Percentiles rank a stretch among this genome's conserved stretches.
These are phyloP conservation scores for Neurospora tetraspora DNA, from an alignment of 495 filamentous ascomycete genomes.

Conservation along the genomic window DNA sequence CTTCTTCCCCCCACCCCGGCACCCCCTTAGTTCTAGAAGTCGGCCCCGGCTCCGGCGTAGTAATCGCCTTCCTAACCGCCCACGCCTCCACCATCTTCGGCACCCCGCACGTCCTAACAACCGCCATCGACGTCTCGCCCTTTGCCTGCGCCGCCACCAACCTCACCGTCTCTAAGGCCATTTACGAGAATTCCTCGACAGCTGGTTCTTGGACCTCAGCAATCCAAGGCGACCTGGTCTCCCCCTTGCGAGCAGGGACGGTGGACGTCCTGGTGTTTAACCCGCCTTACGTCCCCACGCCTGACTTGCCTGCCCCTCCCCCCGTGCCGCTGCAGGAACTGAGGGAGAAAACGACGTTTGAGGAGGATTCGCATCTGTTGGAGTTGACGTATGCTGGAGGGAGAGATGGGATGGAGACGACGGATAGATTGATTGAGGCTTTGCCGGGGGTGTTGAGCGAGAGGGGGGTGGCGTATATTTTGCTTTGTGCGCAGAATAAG, in stretches of 20 bases:
- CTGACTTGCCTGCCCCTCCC: slow-evolving; percentile 46
- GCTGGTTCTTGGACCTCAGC: slow-evolving; percentile 13
- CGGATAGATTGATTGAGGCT: slow-evolving; percentile 59
- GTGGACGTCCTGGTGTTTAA: slow-evolving; percentile 92
- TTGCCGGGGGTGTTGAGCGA: slow-evolving; percentile 53
- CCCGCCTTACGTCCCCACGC: slow-evolving; percentile 88
- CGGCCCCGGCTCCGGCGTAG: slow-evolving; percentile 82
- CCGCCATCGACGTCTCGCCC: slow-evolving; percentile 73
- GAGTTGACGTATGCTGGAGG: slow-evolving; percentile 84
- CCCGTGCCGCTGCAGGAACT: background rate
- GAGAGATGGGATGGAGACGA: slow-evolving; percentile 84
- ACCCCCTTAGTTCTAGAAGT: slow-evolving; percentile 71
- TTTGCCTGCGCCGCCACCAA: slow-evolving; percentile 64
- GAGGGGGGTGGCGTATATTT: slow-evolving; percentile 74
- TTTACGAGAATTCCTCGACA: too few species aligned
- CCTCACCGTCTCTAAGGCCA: slow-evolving; percentile 40
- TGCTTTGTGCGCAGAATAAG: slow-evolving; percentile 81
- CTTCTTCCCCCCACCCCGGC: slow-evolving; percentile 1
- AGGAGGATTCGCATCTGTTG: slow-evolving; percentile 70
- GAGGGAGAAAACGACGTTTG: slow-evolving; percentile 33
- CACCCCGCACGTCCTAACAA: slow-evolving; percentile 53
- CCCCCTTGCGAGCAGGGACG: slow-evolving; percentile 40
- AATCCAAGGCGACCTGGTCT: slow-evolving; percentile 54
- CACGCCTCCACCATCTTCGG: slow-evolving; percentile 66
- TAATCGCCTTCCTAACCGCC: slow-evolving; percentile 75